phyloP scores from a whole-genome alignment of 1,284 basidiomycete genomes.

The Takashimella koratensis region DNA sequence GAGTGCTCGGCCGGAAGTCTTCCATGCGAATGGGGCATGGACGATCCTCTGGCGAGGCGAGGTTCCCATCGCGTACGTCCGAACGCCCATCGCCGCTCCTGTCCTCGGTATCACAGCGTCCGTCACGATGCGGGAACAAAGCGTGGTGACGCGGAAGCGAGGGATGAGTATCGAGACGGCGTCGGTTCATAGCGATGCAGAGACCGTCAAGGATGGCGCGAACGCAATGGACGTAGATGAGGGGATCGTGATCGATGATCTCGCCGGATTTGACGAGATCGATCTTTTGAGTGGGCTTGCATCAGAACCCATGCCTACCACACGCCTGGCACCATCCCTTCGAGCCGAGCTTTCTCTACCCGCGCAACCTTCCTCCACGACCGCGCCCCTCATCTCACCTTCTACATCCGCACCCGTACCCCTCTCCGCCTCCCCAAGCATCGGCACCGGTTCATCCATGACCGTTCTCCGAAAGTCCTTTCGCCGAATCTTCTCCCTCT shows the following conservation, averaged over 20 bases:
- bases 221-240: constrained; percentile 23
- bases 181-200: constrained; percentile 18
- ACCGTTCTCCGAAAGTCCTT: constrained; percentile 75
- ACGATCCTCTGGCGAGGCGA: neutral
- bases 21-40: neutral
- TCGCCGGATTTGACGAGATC: constrained; percentile 65
- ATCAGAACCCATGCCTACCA: constrained; percentile 30
- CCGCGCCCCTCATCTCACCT: neutral
- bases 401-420: constrained; percentile 11
- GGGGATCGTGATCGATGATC: constrained; percentile 8
- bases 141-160: constrained; percentile 12
- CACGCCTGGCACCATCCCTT: constrained; percentile 32
- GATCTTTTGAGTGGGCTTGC: constrained; percentile 68
- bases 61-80: constrained; percentile 53
- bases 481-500: constrained; percentile 69
- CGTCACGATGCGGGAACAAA: constrained; percentile 59
- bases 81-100: constrained; percentile 66
- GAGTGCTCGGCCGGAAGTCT: constrained; percentile 45
- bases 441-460: constrained; percentile 8
- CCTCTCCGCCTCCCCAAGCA: no score
- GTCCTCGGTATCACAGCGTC: constrained; percentile 75
- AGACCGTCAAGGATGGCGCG: constrained; percentile 14
- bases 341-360: constrained; percentile 29
- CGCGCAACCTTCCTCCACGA: constrained; percentile 1
- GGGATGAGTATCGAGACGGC: constrained; percentile 20